These are phyloP conservation scores for Prosopis cineraria DNA, from an alignment of 306 rosid species.

Conservation along the genomic window DNA sequence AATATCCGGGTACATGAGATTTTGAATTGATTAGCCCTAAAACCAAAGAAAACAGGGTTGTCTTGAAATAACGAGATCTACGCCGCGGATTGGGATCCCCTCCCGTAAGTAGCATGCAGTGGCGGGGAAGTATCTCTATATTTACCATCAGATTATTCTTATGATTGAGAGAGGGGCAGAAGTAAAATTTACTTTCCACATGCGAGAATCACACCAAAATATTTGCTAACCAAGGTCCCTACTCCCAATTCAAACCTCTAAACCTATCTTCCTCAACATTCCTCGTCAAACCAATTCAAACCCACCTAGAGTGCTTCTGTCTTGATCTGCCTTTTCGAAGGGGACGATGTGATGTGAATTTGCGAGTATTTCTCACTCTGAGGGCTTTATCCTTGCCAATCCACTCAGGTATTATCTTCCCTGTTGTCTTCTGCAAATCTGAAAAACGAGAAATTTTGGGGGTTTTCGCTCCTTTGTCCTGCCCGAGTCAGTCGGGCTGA, in stretches of 20 bases:
- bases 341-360: constrained; percentile 42
- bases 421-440: background rate
- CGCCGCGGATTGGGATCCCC: too few relatives aligned
- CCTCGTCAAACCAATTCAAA: constrained; percentile 12
- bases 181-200: too few relatives aligned
- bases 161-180: too few relatives aligned
- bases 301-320: constrained; percentile 65
- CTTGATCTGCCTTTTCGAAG: constrained; percentile 64
- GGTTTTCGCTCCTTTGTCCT: background rate
- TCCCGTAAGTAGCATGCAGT: too few relatives aligned
- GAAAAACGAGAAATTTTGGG: background rate
- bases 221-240: too few relatives aligned
- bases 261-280: background rate
- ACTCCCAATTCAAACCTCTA: constrained; percentile 35
- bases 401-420: constrained; percentile 53
- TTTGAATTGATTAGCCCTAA: background rate
- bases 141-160: too few relatives aligned
- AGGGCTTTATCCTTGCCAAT: constrained; percentile 73
- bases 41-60: too few relatives aligned
- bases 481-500: too few relatives aligned
- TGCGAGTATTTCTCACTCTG: constrained; percentile 65
- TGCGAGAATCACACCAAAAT: too few relatives aligned
- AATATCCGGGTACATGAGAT: background rate
- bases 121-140: too few relatives aligned
- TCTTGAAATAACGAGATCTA: too few relatives aligned